Percentiles rank a stretch among this genome's conserved stretches.
These are phyloP conservation scores for Hemerocallis citrina DNA, from an alignment of 106 monocot species.

Conservation along the genomic window DNA sequence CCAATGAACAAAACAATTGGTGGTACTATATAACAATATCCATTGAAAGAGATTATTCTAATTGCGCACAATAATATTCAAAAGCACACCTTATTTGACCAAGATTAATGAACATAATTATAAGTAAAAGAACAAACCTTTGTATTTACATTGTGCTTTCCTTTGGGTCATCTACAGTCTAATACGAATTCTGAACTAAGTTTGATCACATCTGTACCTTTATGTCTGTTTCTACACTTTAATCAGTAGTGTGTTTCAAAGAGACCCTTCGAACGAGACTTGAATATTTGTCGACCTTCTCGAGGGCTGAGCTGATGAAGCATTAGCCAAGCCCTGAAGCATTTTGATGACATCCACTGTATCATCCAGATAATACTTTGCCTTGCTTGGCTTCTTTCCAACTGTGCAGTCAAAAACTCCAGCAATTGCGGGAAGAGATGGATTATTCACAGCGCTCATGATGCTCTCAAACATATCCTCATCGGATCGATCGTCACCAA, in stretches of 20 bases:
- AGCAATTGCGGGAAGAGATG: constrained; percentile 24
- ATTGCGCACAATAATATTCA: too few relatives aligned
- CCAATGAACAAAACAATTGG: too few relatives aligned
- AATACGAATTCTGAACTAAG: too few relatives aligned
- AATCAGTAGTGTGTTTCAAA: constrained; percentile 19
- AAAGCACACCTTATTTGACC: too few relatives aligned
- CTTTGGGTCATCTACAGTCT: too few relatives aligned
- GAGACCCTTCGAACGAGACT: constrained; percentile 52
- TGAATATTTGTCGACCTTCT: constrained; percentile 10
- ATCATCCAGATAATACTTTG: constrained; percentile 82
- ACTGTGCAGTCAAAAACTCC: constrained; percentile 84
- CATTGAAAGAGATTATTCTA: too few relatives aligned
- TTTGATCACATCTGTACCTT: too few relatives aligned
- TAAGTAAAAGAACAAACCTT: too few relatives aligned
- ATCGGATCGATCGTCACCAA: constrained; percentile 80
- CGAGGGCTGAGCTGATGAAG: constrained; percentile 17
- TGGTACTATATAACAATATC: too few relatives aligned
- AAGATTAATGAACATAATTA: too few relatives aligned
- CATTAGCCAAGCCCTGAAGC: constrained; percentile 47
- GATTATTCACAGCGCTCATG: constrained; percentile 20
- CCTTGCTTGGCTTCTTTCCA: constrained; percentile 86
- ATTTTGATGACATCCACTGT: constrained; percentile 62
- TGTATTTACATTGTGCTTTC: too few relatives aligned
- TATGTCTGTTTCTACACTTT: too few relatives aligned
- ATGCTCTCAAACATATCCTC: constrained; percentile 95